Evolutionary conservation across 2,329 filamentous ascomycete genomes (phyloP).

Genomic region (Colletotrichum gigasporum): DNA sequence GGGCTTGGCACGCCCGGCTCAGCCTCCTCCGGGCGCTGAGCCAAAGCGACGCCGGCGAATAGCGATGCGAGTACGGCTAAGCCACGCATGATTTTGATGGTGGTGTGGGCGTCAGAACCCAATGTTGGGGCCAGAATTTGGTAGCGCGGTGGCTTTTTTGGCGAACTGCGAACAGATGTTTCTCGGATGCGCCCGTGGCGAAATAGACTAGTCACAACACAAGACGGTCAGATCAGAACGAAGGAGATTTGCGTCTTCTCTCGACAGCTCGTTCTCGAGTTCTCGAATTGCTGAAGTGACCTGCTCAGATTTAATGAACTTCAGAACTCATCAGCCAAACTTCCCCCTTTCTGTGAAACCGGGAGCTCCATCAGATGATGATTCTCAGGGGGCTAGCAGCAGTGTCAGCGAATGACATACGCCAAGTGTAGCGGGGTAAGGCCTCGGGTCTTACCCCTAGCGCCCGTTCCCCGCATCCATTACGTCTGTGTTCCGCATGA

Average conservation of each 20-base stretch:
- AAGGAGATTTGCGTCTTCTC: not conserved
- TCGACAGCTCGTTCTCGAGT: not conserved
- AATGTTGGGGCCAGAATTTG: not conserved
- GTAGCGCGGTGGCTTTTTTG: not conserved
- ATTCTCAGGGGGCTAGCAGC: not conserved
- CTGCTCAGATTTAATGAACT: conserved; percentile 9
- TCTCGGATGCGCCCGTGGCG: not conserved
- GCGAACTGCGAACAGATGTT: conserved; percentile 11
- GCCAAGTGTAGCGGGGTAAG: conserved; percentile 24
- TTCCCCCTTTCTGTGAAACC: conserved; percentile 17
- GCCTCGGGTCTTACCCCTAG: not conserved
- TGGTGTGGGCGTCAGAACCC: not conserved
- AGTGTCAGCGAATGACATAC: conserved; percentile 17
- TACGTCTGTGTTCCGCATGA: conserved; percentile 16
- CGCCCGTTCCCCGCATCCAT: conserved; percentile 22
- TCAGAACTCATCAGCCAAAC: not conserved
- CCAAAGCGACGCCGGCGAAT: not conserved
- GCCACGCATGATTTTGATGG: conserved; percentile 7
- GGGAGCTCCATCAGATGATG: conserved; percentile 1
- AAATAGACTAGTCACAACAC: not conserved
- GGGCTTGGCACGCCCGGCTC: not conserved
- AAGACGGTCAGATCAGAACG: not conserved
- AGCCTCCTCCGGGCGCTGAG: not conserved
- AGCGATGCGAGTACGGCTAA: not conserved
- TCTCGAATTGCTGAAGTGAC: not conserved